Percentiles rank a stretch among this genome's conserved stretches.
phyloP scores from a whole-genome alignment of 1,284 basidiomycete species.

The Irpex sp. region DNA sequence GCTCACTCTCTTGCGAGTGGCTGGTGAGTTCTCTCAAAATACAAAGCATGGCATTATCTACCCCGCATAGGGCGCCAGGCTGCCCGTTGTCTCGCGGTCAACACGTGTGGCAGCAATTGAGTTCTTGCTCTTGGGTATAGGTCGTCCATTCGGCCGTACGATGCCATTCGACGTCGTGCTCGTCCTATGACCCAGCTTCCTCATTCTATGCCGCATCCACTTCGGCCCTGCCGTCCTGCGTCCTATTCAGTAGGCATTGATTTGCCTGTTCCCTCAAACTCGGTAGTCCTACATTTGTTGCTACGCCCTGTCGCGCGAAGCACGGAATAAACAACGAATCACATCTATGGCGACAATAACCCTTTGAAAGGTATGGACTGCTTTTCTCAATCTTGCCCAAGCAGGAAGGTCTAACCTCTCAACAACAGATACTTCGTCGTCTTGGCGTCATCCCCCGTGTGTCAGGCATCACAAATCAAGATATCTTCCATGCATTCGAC shows the following conservation, averaged over 20 bases:
- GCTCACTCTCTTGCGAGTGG: background rate
- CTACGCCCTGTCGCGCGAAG: too few relatives aligned
- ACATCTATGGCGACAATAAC: too few relatives aligned
- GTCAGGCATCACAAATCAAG: background rate
- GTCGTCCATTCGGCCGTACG: background rate
- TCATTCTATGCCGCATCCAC: background rate
- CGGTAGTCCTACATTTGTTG: too few relatives aligned
- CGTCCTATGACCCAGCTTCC: background rate
- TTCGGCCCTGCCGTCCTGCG: background rate
- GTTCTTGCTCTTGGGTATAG: background rate
- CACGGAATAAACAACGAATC: too few relatives aligned
- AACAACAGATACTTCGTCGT: background rate
- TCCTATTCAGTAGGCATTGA: background rate
- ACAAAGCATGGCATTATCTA: background rate
- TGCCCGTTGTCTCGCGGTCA: background rate
- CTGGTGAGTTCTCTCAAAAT: background rate
- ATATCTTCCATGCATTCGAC: background rate
- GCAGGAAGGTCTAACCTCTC: background rate
- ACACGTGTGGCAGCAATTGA: background rate
- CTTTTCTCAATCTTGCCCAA: background rate
- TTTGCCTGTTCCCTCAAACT: background rate
- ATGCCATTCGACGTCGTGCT: background rate
- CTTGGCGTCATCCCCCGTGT: background rate
- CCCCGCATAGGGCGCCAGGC: background rate
- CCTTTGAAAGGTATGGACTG: too few relatives aligned